These are phyloP conservation scores for Candida railenensis DNA, from an alignment of 805 yeast genomes.

Conservation along the genomic window DNA sequence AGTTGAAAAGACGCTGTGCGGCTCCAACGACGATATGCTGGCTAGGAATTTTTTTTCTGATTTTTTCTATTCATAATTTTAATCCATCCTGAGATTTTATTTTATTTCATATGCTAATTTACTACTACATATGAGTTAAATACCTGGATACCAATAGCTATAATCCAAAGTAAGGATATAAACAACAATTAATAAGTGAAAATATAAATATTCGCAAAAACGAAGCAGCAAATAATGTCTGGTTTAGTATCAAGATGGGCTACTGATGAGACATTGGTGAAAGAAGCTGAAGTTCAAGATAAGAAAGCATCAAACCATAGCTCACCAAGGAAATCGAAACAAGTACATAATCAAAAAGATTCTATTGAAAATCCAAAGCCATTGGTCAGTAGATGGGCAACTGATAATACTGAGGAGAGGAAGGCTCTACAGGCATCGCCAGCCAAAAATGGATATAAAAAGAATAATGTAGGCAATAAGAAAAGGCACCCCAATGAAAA, in stretches of 20 bases:
- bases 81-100: too few relatives aligned
- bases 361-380: constrained; percentile 11
- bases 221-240: neutral
- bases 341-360: constrained; percentile 2
- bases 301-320: neutral
- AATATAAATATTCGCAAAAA: too few relatives aligned
- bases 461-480: neutral
- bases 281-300: constrained; percentile 25
- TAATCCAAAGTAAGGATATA: neutral
- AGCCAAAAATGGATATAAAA: neutral
- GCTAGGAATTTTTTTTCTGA: neutral
- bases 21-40: neutral
- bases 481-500: neutral
- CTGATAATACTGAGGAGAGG: constrained; percentile 6
- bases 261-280: constrained; percentile 23
- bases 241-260: constrained; percentile 36
- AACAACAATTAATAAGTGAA: neutral
- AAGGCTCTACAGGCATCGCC: neutral
- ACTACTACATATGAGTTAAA: too few relatives aligned
- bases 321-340: neutral
- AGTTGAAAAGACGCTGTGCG: too few relatives aligned
- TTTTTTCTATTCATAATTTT: neutral
- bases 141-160: too few relatives aligned
- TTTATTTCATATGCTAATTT: too few relatives aligned
- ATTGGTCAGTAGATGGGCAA: constrained; percentile 37